phyloP scores from a whole-genome alignment of 768 basidiomycete genomes.

The Naganishia onofrii region DNA sequence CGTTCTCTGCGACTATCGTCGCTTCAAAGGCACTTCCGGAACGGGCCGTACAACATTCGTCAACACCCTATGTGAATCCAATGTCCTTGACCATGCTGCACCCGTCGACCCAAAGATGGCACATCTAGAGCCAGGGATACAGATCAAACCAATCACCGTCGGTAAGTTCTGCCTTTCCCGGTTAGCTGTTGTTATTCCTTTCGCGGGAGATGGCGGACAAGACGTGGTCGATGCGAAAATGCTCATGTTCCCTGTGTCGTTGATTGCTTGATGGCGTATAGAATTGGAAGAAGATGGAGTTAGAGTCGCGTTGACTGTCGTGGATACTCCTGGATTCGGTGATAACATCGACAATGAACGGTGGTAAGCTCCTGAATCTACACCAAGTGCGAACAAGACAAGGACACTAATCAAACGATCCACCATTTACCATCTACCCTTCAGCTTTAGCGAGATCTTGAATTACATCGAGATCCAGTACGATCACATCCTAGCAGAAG shows the following conservation, averaged over 20 bases:
- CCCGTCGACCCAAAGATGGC: conserved; percentile 69
- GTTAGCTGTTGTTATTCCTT: too few species aligned
- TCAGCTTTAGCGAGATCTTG: conserved; percentile 95
- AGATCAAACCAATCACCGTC: conserved; percentile 90
- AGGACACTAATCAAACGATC: conserved; percentile 11
- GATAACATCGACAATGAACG: conserved; percentile 99
- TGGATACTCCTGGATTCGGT: conserved; percentile 98
- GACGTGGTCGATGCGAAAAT: too few species aligned
- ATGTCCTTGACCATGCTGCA: conserved; percentile 62
- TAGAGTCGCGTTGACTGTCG: conserved; percentile 93
- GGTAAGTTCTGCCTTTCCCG: conserved; percentile 56
- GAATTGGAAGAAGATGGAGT: conserved; percentile 99
- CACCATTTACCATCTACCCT: background rate
- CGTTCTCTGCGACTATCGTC: background rate
- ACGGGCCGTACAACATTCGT: conserved; percentile 98
- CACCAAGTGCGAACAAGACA: background rate
- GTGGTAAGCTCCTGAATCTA: conserved; percentile 63
- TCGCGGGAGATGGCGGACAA: too few species aligned
- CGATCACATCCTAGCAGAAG: conserved; percentile 96
- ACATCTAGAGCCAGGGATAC: conserved; percentile 88
- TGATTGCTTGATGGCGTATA: conserved; percentile 48
- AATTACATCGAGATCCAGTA: conserved; percentile 97
- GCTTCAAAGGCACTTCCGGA: conserved; percentile 78
- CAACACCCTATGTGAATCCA: conserved; percentile 97
- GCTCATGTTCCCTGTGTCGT: background rate